These are phyloP conservation scores for Kwoniella europaea DNA, from an alignment of 768 basidiomycete species.

Conservation along the genomic window DNA sequence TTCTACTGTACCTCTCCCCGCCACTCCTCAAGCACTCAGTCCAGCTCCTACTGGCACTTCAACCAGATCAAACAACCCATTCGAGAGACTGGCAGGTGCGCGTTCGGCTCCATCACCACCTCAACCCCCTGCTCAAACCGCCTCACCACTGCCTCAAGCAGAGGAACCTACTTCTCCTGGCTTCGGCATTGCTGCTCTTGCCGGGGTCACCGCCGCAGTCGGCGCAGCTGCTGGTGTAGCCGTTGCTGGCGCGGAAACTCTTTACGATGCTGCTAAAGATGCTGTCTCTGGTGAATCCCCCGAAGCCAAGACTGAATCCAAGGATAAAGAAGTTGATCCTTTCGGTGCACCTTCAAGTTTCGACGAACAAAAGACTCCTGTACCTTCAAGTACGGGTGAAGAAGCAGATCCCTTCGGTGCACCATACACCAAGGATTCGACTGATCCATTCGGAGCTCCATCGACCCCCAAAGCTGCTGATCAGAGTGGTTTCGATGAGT, in stretches of 20 bases:
- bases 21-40: slow-evolving; percentile 68
- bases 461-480: slow-evolving; percentile 5
- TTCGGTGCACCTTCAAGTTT: slow-evolving; percentile 25
- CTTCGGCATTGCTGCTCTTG: slow-evolving; percentile 37
- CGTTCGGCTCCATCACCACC: slow-evolving; percentile 1
- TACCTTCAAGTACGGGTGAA: slow-evolving; percentile 2
- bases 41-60: slow-evolving; percentile 62
- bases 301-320: slow-evolving; percentile 15
- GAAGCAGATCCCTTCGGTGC: slow-evolving; percentile 43
- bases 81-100: slow-evolving; percentile 64
- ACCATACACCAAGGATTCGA: slow-evolving; percentile 15
- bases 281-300: slow-evolving; percentile 28
- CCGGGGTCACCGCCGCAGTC: slow-evolving; percentile 43
- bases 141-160: slow-evolving; percentile 2
- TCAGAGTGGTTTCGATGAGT: slow-evolving; percentile 33
- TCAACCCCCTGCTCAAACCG: slow-evolving; percentile 8
- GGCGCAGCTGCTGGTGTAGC: slow-evolving; percentile 32
- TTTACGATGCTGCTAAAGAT: slow-evolving; percentile 44
- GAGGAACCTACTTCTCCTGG: slow-evolving; percentile 27
- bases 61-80: slow-evolving; percentile 83
- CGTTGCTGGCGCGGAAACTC: slow-evolving; percentile 37
- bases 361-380: slow-evolving; percentile 14
- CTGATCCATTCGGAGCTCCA: slow-evolving; percentile 44
- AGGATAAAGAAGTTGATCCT: slow-evolving; percentile 25
- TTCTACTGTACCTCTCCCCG: slow-evolving; percentile 73